Conservation (phyloP, 2,329 filamentous ascomycete species). For the Penicillium brasilianum region DNA sequence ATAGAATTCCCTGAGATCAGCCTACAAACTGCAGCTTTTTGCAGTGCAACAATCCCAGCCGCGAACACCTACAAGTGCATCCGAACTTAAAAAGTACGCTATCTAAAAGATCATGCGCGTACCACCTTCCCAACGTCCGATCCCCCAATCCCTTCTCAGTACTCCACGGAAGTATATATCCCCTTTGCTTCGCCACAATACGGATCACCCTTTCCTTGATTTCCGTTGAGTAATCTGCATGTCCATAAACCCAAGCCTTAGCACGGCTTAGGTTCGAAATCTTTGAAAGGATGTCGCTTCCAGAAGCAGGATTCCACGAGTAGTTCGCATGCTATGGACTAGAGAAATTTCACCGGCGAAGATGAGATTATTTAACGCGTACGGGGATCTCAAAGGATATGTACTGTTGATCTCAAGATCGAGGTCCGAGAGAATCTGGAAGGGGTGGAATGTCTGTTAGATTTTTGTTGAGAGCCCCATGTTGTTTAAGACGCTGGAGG, state of each 20-base stretch:
- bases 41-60: too few relatives aligned
- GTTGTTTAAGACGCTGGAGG: not conserved
- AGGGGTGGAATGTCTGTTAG: not conserved
- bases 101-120: not conserved
- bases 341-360: conserved; percentile 1
- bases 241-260: conserved; percentile 4
- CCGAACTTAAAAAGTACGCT: too few relatives aligned
- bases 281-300: not conserved
- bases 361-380: not conserved
- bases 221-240: conserved; percentile 3
- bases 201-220: not conserved
- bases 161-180: not conserved
- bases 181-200: not conserved
- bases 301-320: not conserved
- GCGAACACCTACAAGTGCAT: too few relatives aligned
- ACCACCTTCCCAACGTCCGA: not conserved
- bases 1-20: too few relatives aligned
- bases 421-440: conserved; percentile 3
- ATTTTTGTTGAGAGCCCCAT: not conserved
- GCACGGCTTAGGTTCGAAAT: not conserved
- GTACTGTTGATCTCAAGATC: conserved; percentile 3
- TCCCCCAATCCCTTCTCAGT: not conserved
- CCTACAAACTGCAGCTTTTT: too few relatives aligned
- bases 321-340: not conserved
- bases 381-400: not conserved